Conservation (phyloP, 208 protist species). For the Histomonas meleagridis region DNA sequence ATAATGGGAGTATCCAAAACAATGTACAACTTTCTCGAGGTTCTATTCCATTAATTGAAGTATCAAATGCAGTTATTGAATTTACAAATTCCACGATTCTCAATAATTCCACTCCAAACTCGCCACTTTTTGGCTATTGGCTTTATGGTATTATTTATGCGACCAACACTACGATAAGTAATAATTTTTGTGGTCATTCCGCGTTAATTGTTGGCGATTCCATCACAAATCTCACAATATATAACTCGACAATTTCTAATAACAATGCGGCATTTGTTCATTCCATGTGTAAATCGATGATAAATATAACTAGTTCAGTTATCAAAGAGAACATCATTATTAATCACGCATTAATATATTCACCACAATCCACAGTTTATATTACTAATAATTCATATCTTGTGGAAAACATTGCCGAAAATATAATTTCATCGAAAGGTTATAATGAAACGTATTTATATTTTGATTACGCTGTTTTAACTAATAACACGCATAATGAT, state of each 20-base stretch:
- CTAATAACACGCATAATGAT: background rate
- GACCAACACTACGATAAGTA: background rate
- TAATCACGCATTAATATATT: background rate
- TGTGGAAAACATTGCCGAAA: background rate
- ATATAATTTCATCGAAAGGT: background rate
- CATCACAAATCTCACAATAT: background rate
- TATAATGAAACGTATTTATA: conserved; percentile 24
- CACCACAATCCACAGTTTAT: background rate
- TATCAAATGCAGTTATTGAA: conserved; percentile 16
- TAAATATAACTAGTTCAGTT: background rate
- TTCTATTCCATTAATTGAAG: background rate
- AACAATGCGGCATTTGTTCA: background rate
- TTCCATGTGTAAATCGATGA: background rate
- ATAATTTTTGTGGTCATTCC: conserved; percentile 19
- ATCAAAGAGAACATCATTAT: background rate
- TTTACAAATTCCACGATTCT: background rate
- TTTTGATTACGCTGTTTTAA: background rate
- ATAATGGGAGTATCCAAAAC: background rate
- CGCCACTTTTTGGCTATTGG: conserved; percentile 3
- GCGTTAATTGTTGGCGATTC: conserved; percentile 36
- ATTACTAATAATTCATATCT: background rate
- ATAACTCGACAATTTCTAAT: background rate
- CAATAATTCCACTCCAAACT: conserved; percentile 1
- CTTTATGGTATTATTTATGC: conserved; percentile 5
- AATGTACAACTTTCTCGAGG: conserved; percentile 18